Evolutionary conservation across 768 basidiomycete species (phyloP).

Genomic region (Boletus vinaceobasis): DNA sequence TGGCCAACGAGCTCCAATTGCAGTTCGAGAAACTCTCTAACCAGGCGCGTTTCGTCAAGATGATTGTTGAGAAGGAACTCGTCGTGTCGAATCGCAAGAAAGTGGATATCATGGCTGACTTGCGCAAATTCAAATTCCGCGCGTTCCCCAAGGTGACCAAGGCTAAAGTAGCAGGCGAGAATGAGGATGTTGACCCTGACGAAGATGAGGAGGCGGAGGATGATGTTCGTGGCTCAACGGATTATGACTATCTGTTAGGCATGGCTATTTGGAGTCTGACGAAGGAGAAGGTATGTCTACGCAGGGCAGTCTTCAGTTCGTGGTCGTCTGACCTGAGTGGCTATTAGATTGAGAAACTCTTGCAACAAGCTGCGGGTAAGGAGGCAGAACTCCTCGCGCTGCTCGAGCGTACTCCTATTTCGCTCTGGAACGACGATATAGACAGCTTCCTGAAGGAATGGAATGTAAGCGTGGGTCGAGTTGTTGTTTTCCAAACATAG

Average conservation of each 20-base stretch:
- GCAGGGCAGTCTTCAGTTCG: not conserved
- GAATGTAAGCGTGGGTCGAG: slow-evolving; percentile 56
- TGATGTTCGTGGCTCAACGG: slow-evolving; percentile 43
- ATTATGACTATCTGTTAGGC: slow-evolving; percentile 90
- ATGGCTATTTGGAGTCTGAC: slow-evolving; percentile 98
- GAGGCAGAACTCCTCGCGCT: slow-evolving; percentile 76
- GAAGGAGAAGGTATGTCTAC: slow-evolving; percentile 68
- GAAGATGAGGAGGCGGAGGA: slow-evolving; percentile 45
- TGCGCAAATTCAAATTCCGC: slow-evolving; percentile 82
- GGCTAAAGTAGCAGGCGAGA: slow-evolving; percentile 65
- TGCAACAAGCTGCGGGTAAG: slow-evolving; percentile 75
- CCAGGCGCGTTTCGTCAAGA: slow-evolving; percentile 94
- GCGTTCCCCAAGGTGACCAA: slow-evolving; percentile 81
- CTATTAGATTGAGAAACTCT: slow-evolving; percentile 76
- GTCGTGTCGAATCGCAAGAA: slow-evolving; percentile 86
- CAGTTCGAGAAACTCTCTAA: slow-evolving; percentile 85
- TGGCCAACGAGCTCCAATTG: slow-evolving; percentile 77
- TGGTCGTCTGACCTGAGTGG: slow-evolving; percentile 4
- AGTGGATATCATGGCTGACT: slow-evolving; percentile 75
- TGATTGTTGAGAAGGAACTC: slow-evolving; percentile 87
- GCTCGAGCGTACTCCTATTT: slow-evolving; percentile 72
- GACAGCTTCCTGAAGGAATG: slow-evolving; percentile 81
- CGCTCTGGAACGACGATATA: slow-evolving; percentile 89
- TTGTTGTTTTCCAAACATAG: not conserved
- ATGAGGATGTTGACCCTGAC: slow-evolving; percentile 54